phyloP scores from a whole-genome alignment of 306 rosid genomes.

The Acmispon strigosus region DNA sequence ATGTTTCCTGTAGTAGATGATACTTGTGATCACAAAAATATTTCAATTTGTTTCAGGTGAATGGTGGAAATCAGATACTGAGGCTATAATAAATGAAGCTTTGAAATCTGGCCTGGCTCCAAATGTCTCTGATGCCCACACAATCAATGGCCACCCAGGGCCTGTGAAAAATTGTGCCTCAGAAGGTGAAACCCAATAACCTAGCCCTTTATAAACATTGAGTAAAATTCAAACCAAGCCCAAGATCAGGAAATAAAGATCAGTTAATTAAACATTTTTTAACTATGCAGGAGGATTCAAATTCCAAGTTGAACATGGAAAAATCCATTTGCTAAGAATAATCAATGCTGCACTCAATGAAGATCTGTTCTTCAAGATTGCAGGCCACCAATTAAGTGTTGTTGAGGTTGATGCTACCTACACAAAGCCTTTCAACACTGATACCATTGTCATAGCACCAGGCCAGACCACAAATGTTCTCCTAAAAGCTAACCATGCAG shows the following conservation, averaged over 20 bases:
- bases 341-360: constrained; percentile 87
- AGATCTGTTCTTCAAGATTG: constrained; percentile 77
- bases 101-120: constrained; percentile 72
- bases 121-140: constrained; percentile 87
- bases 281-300: constrained; percentile 40
- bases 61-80: constrained; percentile 97
- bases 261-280: neutral
- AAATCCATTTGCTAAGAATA: constrained; percentile 61
- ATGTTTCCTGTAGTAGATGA: too few species aligned
- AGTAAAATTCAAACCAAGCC: neutral
- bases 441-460: constrained; percentile 64
- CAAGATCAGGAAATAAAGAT: neutral
- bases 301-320: constrained; percentile 43
- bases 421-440: constrained; percentile 68
- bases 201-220: neutral
- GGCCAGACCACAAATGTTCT: constrained; percentile 89
- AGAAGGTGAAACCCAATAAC: constrained; percentile 37
- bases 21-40: too few species aligned
- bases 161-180: constrained; percentile 40
- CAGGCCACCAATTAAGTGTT: constrained; percentile 58
- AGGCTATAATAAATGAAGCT: constrained; percentile 70
- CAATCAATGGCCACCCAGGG: constrained; percentile 69
- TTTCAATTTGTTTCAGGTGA: constrained; percentile 53
- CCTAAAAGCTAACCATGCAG: constrained; percentile 30
- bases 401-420: constrained; percentile 81